Evolutionary conservation across 495 filamentous ascomycete species (phyloP).

Genomic region (Penicillium herquei): DNA sequence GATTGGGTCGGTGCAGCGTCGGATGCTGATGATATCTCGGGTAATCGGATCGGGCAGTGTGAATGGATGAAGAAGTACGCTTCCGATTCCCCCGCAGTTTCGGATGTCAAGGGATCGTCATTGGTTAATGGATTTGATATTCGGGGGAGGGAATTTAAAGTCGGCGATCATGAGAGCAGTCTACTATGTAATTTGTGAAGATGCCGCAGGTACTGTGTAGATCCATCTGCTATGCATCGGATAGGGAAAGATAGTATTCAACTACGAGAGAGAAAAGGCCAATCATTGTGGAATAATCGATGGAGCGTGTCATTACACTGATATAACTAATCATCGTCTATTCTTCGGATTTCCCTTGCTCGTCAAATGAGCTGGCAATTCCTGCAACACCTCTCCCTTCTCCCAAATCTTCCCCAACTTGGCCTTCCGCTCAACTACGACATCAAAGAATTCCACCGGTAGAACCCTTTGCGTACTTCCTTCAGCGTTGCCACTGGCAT

Average conservation of each 20-base stretch:
- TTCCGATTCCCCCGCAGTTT: conserved; percentile 20
- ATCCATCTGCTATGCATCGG: background rate
- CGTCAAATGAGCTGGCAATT: conserved; percentile 38
- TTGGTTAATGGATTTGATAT: background rate
- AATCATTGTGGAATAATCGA: too few relatives aligned
- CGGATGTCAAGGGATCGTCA: conserved; percentile 6
- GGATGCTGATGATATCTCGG: conserved; percentile 7
- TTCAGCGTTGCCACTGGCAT: conserved; percentile 8
- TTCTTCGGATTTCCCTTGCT: conserved; percentile 36
- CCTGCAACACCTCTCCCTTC: conserved; percentile 57
- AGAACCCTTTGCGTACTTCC: conserved; percentile 30
- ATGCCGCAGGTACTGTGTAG: too few relatives aligned
- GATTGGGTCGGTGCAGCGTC: conserved; percentile 17
- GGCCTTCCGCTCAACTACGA: conserved; percentile 56
- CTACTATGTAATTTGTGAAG: too few relatives aligned
- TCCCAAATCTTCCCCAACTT: conserved; percentile 66
- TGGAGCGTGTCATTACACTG: too few relatives aligned
- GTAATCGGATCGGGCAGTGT: conserved; percentile 16
- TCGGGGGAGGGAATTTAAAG: background rate
- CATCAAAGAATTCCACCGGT: conserved; percentile 42
- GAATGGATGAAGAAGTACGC: conserved; percentile 1
- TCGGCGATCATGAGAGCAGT: too few relatives aligned
- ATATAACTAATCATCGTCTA: conserved; percentile 11
- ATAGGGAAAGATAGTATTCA: background rate
- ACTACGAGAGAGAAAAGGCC: background rate